Conservation (phyloP, 257 asterid species). For the Lantana camara region DNA sequence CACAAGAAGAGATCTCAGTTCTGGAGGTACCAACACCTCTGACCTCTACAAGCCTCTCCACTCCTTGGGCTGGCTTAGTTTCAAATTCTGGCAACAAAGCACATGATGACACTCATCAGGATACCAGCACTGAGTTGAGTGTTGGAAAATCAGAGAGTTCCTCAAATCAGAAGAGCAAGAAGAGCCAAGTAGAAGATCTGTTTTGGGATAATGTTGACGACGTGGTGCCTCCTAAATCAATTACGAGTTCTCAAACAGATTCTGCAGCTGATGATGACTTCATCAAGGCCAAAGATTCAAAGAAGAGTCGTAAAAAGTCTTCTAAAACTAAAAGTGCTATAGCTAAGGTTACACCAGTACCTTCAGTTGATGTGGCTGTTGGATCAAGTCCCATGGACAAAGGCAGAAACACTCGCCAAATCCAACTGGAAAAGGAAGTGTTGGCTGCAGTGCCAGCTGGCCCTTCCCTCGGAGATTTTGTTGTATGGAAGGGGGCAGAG, state of each 20-base stretch:
- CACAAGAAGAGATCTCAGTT: conserved; percentile 42
- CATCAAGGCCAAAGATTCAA: conserved; percentile 65
- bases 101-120: conserved; percentile 40
- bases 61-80: conserved; percentile 52
- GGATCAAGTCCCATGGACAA: conserved; percentile 52
- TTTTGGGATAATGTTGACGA: conserved; percentile 42
- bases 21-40: conserved; percentile 42
- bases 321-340: conserved; percentile 57
- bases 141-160: conserved; percentile 35
- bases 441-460: conserved; percentile 63
- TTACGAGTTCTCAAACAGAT: conserved; percentile 32
- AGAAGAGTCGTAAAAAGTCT: conserved; percentile 63
- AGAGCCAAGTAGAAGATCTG: conserved; percentile 42
- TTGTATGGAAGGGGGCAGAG: conserved; percentile 69
- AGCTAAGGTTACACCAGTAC: conserved; percentile 38
- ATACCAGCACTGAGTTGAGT: conserved; percentile 27
- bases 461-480: conserved; percentile 73
- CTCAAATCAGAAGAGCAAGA: conserved; percentile 41
- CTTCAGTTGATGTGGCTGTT: conserved; percentile 39
- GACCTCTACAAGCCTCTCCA: conserved; percentile 39
- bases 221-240: conserved; percentile 27
- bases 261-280: conserved; percentile 42
- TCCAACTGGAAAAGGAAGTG: conserved; percentile 55
- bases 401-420: conserved; percentile 43
- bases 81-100: conserved; percentile 43